Evolutionary conservation across 768 basidiomycete genomes (phyloP).

Genomic region (Mycena filopes): DNA sequence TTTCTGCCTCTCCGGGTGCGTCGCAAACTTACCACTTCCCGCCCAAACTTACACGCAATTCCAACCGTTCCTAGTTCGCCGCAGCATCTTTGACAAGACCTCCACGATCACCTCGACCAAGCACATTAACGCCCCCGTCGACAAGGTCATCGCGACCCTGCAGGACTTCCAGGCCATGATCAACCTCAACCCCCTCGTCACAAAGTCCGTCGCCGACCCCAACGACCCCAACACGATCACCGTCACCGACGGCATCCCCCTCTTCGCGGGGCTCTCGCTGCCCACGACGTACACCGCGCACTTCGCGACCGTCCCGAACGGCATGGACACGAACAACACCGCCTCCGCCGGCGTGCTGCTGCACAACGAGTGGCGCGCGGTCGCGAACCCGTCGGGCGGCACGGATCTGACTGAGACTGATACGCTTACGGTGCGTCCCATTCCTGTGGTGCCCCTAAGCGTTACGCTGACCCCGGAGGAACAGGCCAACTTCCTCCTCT

Average conservation of each 20-base stretch:
- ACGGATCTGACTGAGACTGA: slow-evolving; percentile 34
- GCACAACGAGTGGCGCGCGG: slow-evolving; percentile 34
- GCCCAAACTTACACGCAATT: background rate
- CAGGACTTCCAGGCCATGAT: slow-evolving; percentile 33
- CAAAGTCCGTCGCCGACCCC: slow-evolving; percentile 15
- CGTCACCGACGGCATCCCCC: slow-evolving; percentile 26
- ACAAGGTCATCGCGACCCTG: slow-evolving; percentile 26
- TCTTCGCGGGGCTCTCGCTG: slow-evolving; percentile 25
- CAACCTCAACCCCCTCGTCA: slow-evolving; percentile 34
- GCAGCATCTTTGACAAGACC: slow-evolving; percentile 31
- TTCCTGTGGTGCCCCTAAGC: background rate
- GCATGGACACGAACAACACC: slow-evolving; percentile 31
- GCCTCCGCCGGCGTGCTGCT: slow-evolving; percentile 27
- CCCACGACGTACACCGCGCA: slow-evolving; percentile 31
- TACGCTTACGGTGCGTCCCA: slow-evolving; percentile 23
- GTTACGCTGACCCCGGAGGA: background rate
- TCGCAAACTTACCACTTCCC: background rate
- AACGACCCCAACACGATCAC: slow-evolving; percentile 25
- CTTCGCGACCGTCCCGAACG: slow-evolving; percentile 24
- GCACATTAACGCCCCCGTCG: slow-evolving; percentile 32
- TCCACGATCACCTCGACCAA: slow-evolving; percentile 28
- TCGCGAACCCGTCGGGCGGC: slow-evolving; percentile 25
- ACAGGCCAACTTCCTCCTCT: slow-evolving; percentile 32
- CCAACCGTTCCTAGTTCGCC: slow-evolving; percentile 6
- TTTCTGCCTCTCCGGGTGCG: slow-evolving; percentile 21